These are phyloP conservation scores for Ilex aquifolium DNA, from an alignment of 257 asterid genomes.

Conservation along the genomic window DNA sequence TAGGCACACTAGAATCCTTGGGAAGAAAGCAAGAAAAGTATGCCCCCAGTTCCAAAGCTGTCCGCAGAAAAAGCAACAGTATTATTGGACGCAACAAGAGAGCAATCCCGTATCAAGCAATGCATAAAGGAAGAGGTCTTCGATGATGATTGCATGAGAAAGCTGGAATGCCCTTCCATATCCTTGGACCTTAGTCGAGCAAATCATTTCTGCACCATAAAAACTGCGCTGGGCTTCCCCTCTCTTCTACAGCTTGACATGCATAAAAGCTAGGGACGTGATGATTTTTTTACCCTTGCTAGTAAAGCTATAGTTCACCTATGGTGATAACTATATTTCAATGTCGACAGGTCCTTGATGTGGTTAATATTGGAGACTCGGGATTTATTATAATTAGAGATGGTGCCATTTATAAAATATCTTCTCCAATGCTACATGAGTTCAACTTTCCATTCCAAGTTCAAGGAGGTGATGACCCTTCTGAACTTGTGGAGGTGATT, in stretches of 20 bases:
- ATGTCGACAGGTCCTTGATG: constrained; percentile 54
- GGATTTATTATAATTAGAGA: constrained; percentile 65
- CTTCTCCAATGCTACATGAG: constrained; percentile 64
- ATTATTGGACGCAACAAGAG: no score
- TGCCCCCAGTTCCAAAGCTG: no score
- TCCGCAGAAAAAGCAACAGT: no score
- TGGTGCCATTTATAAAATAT: constrained; percentile 47
- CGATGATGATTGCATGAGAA: no score
- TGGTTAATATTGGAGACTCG: constrained; percentile 82
- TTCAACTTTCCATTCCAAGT: constrained; percentile 64
- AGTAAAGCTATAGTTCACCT: neutral
- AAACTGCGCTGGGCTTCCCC: neutral
- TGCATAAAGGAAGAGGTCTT: no score
- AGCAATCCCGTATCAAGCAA: no score
- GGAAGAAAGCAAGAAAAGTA: no score
- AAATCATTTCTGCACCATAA: no score
- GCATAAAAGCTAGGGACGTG: neutral
- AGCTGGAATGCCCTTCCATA: no score
- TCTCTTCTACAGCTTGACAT: neutral
- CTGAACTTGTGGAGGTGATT: constrained; percentile 53
- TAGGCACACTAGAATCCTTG: no score
- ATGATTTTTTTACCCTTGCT: neutral
- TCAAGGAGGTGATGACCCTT: constrained; percentile 51
- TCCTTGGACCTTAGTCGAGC: no score
- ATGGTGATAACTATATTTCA: neutral